Evolutionary conservation across 2,329 filamentous ascomycete species (phyloP).

Genomic region (Sarocladiaceae sp.): DNA sequence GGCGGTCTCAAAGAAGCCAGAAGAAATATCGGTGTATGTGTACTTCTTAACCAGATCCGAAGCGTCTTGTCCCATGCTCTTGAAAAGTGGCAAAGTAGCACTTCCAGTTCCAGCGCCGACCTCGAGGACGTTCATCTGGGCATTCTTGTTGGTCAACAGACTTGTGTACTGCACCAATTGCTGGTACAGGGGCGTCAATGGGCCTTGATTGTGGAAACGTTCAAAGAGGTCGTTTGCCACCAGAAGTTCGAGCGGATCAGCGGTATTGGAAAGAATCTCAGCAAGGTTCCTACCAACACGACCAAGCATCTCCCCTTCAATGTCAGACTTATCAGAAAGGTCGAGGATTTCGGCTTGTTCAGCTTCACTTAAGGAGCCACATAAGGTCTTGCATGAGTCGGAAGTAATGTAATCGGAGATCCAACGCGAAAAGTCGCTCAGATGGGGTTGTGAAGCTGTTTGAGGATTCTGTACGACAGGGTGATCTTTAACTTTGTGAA

Average conservation of each 20-base stretch:
- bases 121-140: constrained; percentile 9
- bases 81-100: not conserved
- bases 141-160: constrained; percentile 10
- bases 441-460: not conserved
- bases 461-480: not conserved
- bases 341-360: not conserved
- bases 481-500: not conserved
- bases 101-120: constrained; percentile 7
- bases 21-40: constrained; percentile 40
- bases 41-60: constrained; percentile 20
- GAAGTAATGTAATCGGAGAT: not conserved
- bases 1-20: constrained; percentile 30
- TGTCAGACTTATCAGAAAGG: not conserved
- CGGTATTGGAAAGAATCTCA: not conserved
- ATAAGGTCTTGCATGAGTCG: no score
- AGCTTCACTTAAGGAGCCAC: no score
- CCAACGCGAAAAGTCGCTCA: not conserved
- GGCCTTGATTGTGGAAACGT: not conserved
- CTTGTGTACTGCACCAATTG: constrained; percentile 22
- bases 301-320: no score
- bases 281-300: no score
- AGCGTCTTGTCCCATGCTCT: not conserved
- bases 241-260: not conserved
- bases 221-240: not conserved
- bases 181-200: not conserved